Base-by-base conservation (phyloP, 106 monocot species). In the Amphibolis antarctica region DNA sequence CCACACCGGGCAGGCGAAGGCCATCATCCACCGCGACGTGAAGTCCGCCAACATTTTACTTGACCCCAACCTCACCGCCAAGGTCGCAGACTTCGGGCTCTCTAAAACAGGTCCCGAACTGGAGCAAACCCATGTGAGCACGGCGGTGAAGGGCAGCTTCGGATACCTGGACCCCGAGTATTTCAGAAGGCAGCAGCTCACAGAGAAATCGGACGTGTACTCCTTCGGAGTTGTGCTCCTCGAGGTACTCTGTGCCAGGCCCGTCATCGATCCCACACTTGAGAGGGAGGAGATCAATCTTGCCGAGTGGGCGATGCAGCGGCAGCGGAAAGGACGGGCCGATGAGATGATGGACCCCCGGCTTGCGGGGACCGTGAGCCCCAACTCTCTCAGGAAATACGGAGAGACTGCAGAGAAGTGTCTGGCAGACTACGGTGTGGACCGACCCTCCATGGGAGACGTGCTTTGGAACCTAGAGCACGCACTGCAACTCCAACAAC, bases 121-220 rank as follows among this genome's bases (percentile, higher is more conserved):
- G 44, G 78, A 67, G 21, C 70, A 82, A 68, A 82, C 78, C 25
- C 82, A 82, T 43, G 59, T 78, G 12, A 82, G 78, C 26, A 82
- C 82, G 0, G 74, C 59, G 0, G 78, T 82, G 30, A 82, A 82
- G 28, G 82, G 82, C 19, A 78, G 78, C 23, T 82, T 82, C 11
- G 82, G 82, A 20, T 82, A 82, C 49, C 78, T 82, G 13, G 82
- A 82, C 31, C 82, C 82, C 0, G 82, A 82, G 47, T 82, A 82
- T 17, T 74, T 78, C 27, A 12, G 71, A 10, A 61, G 69, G 53
- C 70, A 75, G 47, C 60, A 78, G 59, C 48, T 80, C 45, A 80
- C 80, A 0, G 63, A 76, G 64, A 80, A 80, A 22, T 80, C 80
- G 0, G 80, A 82, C 28, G 82, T 82, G 44, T 82, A 82, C 50